These are phyloP conservation scores for Fomitopsis palustris DNA, from an alignment of 1,284 basidiomycete genomes.

Conservation along the genomic window DNA sequence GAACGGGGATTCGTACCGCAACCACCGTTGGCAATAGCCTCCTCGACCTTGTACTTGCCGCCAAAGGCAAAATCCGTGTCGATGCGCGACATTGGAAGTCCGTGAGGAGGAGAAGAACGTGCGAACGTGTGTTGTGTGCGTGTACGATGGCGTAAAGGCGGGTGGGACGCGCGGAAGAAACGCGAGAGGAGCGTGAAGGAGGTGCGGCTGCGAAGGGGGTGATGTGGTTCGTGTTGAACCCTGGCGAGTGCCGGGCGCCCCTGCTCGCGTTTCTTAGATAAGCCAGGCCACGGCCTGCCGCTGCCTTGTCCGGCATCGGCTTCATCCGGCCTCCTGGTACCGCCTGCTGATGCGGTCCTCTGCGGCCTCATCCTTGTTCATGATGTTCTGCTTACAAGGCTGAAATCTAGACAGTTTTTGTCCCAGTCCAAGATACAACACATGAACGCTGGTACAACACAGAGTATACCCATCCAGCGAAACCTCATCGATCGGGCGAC, in stretches of 20 bases:
- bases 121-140: background rate
- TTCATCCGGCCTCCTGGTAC: background rate
- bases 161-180: background rate
- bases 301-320: background rate
- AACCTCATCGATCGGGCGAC: too few relatives aligned
- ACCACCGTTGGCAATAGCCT: constrained; percentile 93
- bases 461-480: too few relatives aligned
- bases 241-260: background rate
- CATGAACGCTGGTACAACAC: too few relatives aligned
- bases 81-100: constrained; percentile 7
- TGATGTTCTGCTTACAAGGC: too few relatives aligned
- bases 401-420: too few relatives aligned
- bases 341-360: background rate
- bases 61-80: constrained; percentile 76
- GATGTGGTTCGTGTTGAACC: constrained; percentile 1
- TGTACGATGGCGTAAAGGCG: background rate
- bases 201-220: background rate
- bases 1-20: constrained; percentile 61
- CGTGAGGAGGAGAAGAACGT: constrained; percentile 6
- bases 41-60: constrained; percentile 90
- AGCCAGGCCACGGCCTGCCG: background rate
- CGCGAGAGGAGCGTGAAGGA: constrained; percentile 2
- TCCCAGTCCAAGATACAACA: too few relatives aligned
- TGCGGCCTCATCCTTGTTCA: background rate
- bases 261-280: background rate